A percentile compares a stretch with the other conserved stretches of the same genome.
These are phyloP conservation scores for Talaromyces funiculosus DNA, from an alignment of 2,329 filamentous ascomycete species.

Conservation along the genomic window DNA sequence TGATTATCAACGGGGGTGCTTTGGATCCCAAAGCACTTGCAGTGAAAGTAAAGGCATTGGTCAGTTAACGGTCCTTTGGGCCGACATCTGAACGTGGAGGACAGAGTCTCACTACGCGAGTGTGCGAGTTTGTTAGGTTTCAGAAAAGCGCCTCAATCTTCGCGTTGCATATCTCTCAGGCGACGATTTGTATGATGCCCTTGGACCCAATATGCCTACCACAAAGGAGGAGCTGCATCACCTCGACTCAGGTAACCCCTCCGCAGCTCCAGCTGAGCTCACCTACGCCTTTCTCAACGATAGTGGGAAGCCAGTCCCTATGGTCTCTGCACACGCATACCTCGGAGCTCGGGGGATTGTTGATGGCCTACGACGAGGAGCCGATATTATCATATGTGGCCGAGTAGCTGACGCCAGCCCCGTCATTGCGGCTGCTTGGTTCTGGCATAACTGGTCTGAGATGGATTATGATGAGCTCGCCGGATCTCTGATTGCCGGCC, in stretches of 20 bases:
- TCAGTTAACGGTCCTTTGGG: no score
- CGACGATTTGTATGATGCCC: background rate
- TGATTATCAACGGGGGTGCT: background rate
- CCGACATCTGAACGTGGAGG: no score
- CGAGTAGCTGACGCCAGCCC: slow-evolving; percentile 35
- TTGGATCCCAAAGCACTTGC: background rate
- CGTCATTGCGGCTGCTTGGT: slow-evolving; percentile 26
- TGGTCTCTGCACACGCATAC: background rate
- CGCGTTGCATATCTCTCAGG: background rate
- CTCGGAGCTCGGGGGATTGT: slow-evolving; percentile 20
- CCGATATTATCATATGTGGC: slow-evolving; percentile 41
- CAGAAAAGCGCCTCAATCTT: no score
- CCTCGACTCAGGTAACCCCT: background rate
- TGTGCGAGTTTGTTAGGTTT: no score
- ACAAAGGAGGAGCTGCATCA: background rate
- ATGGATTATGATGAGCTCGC: slow-evolving; percentile 25
- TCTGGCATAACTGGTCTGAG: slow-evolving; percentile 28
- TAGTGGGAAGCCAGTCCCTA: no score
- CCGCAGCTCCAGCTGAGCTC: background rate
- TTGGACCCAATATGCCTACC: no score
- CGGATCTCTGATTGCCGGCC: slow-evolving; percentile 21
- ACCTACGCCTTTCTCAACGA: no score
- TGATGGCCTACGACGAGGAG: slow-evolving; percentile 30
- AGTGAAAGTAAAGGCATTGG: background rate
- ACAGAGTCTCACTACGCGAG: no score